Evolutionary conservation across 805 yeast species (phyloP).

Genomic region (Nakazawaea holstii): DNA sequence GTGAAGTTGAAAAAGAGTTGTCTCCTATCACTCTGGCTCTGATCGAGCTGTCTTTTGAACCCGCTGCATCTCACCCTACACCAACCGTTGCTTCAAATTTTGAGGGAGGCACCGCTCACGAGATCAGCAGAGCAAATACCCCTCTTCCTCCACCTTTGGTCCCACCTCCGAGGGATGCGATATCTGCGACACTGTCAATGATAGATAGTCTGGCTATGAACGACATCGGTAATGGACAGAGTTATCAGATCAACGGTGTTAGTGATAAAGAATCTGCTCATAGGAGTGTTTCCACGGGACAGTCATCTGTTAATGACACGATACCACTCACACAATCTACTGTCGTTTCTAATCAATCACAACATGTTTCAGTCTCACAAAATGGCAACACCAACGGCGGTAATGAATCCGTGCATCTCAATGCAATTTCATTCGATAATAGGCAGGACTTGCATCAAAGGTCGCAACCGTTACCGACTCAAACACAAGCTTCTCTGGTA

Average conservation of each 20-base stretch:
- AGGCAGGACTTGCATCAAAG: no score
- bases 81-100: background rate
- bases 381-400: no score
- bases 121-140: no score
- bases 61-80: background rate
- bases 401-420: no score
- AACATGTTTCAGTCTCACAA: no score
- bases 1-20: background rate
- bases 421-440: no score
- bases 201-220: background rate
- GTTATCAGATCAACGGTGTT: no score
- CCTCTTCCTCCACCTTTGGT: background rate
- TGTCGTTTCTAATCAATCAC: background rate
- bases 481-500: background rate
- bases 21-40: background rate
- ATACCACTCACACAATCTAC: background rate
- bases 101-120: background rate
- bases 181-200: constrained; percentile 3
- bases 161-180: constrained; percentile 3
- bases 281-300: no score
- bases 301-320: no score
- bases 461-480: background rate
- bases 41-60: background rate
- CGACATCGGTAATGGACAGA: no score
- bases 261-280: no score